A percentile compares a stretch with the other conserved stretches of the same genome.
These are phyloP conservation scores for Ceratobasidium sp. DNA, from an alignment of 1,284 basidiomycete species.

Conservation along the genomic window DNA sequence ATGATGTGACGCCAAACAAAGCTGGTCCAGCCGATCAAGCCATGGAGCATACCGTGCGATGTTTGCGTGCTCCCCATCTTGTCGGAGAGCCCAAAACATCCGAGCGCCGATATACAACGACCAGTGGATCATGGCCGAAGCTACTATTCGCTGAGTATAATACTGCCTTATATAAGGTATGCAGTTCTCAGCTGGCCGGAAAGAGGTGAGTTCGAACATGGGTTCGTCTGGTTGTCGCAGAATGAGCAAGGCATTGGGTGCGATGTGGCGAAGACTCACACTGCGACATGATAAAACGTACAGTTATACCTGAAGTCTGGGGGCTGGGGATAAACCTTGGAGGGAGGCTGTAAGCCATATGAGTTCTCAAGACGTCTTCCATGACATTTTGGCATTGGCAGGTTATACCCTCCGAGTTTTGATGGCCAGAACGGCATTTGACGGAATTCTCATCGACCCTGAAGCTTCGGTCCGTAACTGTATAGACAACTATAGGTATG, in stretches of 20 bases:
- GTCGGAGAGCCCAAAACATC: neutral
- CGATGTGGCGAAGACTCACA: neutral
- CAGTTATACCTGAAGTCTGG: neutral
- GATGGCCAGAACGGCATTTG: neutral
- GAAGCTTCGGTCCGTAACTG: too few species aligned
- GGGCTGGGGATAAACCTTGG: neutral
- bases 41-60: neutral
- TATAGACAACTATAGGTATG: too few species aligned
- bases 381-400: neutral
- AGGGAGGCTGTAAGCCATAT: neutral
- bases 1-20: neutral
- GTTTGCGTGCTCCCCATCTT: neutral
- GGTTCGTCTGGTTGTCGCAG: neutral
- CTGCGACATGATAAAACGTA: neutral
- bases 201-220: neutral
- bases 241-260: neutral
- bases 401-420: neutral
- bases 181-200: neutral
- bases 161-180: neutral
- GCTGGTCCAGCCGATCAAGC: neutral
- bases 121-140: neutral
- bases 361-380: neutral
- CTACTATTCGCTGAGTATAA: neutral
- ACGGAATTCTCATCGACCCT: too few species aligned
- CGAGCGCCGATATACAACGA: conserved; percentile 10